Evolutionary conservation across 257 asterid species (phyloP).

Genomic region (Handroanthus guayacan): DNA sequence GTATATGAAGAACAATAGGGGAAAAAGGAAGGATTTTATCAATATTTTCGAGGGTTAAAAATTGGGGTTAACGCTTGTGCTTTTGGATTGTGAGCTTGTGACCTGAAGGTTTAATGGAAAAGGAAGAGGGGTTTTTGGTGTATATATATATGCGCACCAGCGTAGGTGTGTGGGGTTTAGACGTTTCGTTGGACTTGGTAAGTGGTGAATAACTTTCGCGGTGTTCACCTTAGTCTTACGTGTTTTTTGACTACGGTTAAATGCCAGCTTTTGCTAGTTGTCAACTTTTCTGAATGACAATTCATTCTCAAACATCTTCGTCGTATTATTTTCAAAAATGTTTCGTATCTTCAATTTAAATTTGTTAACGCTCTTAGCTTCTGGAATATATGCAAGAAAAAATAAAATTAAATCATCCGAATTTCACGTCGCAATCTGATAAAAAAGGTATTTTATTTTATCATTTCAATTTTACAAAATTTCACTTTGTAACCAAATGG

Average conservation of each 20-base stretch:
- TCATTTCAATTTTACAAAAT: too few relatives aligned
- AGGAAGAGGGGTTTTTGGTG: not conserved
- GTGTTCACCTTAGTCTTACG: slow-evolving; percentile 22
- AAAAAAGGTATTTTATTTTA: too few relatives aligned
- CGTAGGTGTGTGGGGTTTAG: not conserved
- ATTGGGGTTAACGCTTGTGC: not conserved
- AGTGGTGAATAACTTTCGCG: slow-evolving; percentile 23
- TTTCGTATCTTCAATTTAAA: too few relatives aligned
- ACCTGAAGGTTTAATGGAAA: not conserved
- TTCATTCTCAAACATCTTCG: too few relatives aligned
- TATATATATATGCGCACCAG: slow-evolving; percentile 22
- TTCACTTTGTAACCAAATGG: too few relatives aligned
- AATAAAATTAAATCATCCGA: too few relatives aligned
- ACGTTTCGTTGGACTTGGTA: not conserved
- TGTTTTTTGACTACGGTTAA: not conserved
- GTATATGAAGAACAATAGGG: not conserved
- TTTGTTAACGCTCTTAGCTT: too few relatives aligned
- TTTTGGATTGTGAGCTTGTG: not conserved
- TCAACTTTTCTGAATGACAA: not conserved
- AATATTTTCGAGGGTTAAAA: not conserved
- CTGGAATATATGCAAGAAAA: too few relatives aligned
- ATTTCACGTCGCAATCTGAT: too few relatives aligned
- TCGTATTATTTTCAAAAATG: too few relatives aligned
- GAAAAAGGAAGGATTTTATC: not conserved
- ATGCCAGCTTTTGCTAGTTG: slow-evolving; percentile 2